Conservation (phyloP, 2,329 filamentous ascomycete species). For the Colletotrichum karsti region DNA sequence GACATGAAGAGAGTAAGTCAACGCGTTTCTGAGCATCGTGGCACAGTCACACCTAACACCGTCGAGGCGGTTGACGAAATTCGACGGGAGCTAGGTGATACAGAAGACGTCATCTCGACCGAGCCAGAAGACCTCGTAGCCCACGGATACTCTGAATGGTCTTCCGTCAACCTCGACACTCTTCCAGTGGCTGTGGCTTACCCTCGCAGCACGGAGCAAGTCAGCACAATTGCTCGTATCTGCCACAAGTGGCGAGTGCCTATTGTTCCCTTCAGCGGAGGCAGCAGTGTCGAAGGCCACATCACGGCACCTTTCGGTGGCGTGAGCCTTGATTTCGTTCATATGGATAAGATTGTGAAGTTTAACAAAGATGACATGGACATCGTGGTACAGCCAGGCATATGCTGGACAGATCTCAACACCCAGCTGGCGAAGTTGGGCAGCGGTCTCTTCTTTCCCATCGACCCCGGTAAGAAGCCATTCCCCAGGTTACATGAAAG, state of each 20-base stretch:
- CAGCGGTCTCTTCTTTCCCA: slow-evolving; percentile 71
- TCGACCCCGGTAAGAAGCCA: slow-evolving; percentile 71
- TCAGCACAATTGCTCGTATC: not conserved
- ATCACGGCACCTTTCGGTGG: slow-evolving; percentile 72
- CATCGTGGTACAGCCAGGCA: slow-evolving; percentile 72
- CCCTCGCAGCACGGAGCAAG: not conserved
- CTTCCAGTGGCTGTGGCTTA: not conserved
- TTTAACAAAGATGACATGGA: slow-evolving; percentile 75
- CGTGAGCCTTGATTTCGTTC: slow-evolving; percentile 73
- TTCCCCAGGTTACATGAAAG: slow-evolving; percentile 30
- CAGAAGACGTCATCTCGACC: not conserved
- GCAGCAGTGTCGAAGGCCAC: slow-evolving; percentile 75
- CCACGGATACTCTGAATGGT: not conserved
- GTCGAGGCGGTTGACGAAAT: slow-evolving; percentile 64
- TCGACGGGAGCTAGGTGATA: slow-evolving; percentile 46
- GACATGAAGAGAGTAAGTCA: not conserved
- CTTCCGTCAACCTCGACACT: not conserved
- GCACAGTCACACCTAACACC: not conserved
- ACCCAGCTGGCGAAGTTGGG: slow-evolving; percentile 61
- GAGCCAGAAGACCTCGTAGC: not conserved
- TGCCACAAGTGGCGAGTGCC: not conserved
- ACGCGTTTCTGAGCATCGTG: not conserved
- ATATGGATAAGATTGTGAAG: slow-evolving; percentile 72
- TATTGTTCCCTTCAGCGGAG: slow-evolving; percentile 70
- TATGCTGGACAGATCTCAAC: slow-evolving; percentile 74